Evolutionary conservation across 805 yeast species (phyloP), one percentile per base, ranked within the genome.

Genomic region (Starmerella roubikii): DNA sequence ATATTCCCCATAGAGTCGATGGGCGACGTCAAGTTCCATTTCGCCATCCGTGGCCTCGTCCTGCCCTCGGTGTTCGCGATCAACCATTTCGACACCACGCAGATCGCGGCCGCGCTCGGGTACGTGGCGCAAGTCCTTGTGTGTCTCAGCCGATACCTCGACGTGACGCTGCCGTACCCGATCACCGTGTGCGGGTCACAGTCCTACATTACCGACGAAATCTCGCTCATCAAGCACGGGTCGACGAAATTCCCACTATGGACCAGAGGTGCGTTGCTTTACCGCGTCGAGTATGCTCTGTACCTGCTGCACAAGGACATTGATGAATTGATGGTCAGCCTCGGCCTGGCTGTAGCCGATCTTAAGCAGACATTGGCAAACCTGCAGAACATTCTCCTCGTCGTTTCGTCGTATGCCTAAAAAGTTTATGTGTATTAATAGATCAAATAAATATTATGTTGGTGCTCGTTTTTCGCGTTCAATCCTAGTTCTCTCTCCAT

Each of bases 401-500:
- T 58, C 9, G 33, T 56, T 10, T 46, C 51, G 10, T 29, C 31
- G 7, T 27, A 29, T 15, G 15, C 6, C 15, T 8, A 26, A 26
- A 29, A 6, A 16, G 12, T 26, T 8, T 10, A 26, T 26, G 12
- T 26, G 12, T 26, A 26, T 26, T 12, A 8, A 10, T 12, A 23
- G 11, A 8, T 23, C 25, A 23, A 11, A 23, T 23, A 23, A 23
- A 23, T 23, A 23, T 23, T 8, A 11, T 23, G 25, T 8, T n/a
- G 15, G 22, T n/a, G n/a, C n/a, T n/a, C n/a, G n/a, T n/a, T n/a
- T n/a, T 32, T 9, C 36, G 25, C 32, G n/a, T n/a, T n/a, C n/a
- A n/a, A 3, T 8, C n/a, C 19, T 24, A 91, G 54, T 91, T 91
- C 54, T 91, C 98, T 62, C 94, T 79, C 98, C 98, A 91, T 61